Evolutionary conservation across 2,329 filamentous ascomycete species (phyloP), one percentile per base, ranked within the genome.

Genomic region (Sarocladium brachiariae): DNA sequence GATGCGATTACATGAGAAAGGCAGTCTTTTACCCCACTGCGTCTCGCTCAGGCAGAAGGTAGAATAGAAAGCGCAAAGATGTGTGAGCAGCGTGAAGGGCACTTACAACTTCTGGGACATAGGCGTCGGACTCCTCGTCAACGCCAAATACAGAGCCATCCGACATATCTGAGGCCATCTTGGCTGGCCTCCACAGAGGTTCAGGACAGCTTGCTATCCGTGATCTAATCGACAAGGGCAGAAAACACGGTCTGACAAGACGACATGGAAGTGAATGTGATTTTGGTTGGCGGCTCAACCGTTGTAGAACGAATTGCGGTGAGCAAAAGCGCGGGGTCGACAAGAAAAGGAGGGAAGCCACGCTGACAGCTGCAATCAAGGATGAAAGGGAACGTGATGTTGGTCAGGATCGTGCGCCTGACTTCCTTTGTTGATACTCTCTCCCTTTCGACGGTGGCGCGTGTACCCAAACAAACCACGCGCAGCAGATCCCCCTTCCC

Each of bases 131-230:
- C 52, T 72, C 70, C 31, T 70, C 67, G 47, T 59, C 68, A 24
- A 65, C 50, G 52, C 65, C 70, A 56, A 68, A 70, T 41, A 58
- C 59, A 53, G 63, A 70, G 68, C 83, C 81, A 51, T 81, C 78
- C 66, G 81, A 76, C 38, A 68, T 68, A 54, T 81, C 77, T 54
- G 74, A 79, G 58, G 77, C 74, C 78, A 81, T 81, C 47, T 60
- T 69, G 66, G 56, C 55, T 48, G 50, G 46, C 21, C 50, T 54
- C 37, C 37, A 49, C 52, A 54, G 34, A 27, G 33, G 27, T 9
- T 31, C 33, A 19, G 43, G 33, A 33, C 27, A 47, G 27, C 7
- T 47, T 10, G 27, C 27, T 14, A 31, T 31, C 14, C 27, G 24
- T 19, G 21, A 30, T 51, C 54, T 46, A 49, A 49, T 55, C 50